Evolutionary conservation across 139 green algal species (phyloP).

Genomic region (Chlamydomonas sphaeroides): DNA sequence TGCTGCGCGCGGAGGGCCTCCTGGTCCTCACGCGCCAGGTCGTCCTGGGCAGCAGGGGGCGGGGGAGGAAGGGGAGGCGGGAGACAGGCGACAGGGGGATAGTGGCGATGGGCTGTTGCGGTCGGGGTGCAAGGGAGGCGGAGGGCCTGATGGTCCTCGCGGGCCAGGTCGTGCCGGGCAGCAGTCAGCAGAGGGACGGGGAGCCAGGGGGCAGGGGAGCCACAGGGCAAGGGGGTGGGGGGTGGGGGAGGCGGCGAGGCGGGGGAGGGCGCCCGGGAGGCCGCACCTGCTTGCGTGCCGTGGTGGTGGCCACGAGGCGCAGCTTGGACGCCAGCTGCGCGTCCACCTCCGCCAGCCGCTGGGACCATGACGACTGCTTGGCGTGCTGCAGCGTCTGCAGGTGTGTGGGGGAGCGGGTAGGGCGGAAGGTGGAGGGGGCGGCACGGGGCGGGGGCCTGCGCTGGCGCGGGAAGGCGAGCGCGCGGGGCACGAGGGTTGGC

Average conservation of each 20-base stretch:
- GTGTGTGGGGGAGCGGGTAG: too few species aligned
- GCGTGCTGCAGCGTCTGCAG: not conserved
- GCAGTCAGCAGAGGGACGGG: too few species aligned
- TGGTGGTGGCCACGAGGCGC: not conserved
- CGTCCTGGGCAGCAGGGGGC: not conserved
- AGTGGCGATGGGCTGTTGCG: too few species aligned
- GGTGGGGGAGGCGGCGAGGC: not conserved
- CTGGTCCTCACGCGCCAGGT: slow-evolving; percentile 24
- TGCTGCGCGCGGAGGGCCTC: slow-evolving; percentile 14
- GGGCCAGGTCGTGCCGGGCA: slow-evolving; percentile 13
- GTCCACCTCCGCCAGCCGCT: slow-evolving; percentile 27
- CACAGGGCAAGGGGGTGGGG: not conserved
- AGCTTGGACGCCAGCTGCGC: slow-evolving; percentile 12
- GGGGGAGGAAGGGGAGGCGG: not conserved
- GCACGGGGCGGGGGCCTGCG: too few species aligned
- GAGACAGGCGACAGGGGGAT: too few species aligned
- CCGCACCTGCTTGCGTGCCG: slow-evolving; percentile 12
- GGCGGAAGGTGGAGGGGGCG: too few species aligned
- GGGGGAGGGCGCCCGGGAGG: not conserved
- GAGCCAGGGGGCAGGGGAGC: not conserved
- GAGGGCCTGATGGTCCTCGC: slow-evolving; percentile 19
- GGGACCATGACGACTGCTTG: slow-evolving; percentile 4
- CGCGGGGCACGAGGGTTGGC: too few species aligned
- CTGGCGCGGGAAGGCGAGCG: too few species aligned
- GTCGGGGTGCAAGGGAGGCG: too few species aligned